Conservation (phyloP, 129 eudicot genomes). For the Calendula officinalis region DNA sequence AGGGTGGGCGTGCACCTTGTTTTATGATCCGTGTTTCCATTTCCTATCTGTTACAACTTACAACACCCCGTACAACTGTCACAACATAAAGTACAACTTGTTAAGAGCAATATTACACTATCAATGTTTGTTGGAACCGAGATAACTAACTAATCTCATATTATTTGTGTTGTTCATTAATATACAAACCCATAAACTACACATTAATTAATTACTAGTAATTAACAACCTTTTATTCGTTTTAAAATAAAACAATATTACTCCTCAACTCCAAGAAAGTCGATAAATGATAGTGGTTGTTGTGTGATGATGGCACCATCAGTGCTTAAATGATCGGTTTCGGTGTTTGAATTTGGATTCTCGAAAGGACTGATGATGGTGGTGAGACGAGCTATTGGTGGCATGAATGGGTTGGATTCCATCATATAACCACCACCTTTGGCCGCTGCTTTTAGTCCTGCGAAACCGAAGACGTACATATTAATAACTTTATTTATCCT, state of each 20-base stretch:
- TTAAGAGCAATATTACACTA: background rate
- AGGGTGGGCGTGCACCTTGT: constrained; percentile 27
- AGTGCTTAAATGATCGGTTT: background rate
- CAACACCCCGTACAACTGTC: constrained; percentile 1
- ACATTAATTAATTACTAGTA: background rate
- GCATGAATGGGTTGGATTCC: background rate
- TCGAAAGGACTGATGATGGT: background rate
- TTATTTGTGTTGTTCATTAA: background rate
- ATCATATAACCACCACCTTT: background rate
- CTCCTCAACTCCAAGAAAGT: constrained; percentile 55
- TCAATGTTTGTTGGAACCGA: background rate
- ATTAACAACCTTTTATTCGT: background rate
- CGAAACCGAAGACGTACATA: background rate
- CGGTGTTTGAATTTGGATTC: background rate
- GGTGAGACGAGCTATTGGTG: no score
- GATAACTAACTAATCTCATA: no score
- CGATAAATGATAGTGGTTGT: constrained; percentile 38
- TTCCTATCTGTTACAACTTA: background rate
- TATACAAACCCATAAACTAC: background rate
- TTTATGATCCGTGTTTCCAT: constrained; percentile 3
- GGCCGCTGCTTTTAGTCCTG: background rate
- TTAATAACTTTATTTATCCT: no score
- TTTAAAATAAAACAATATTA: background rate
- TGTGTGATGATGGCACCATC: background rate
- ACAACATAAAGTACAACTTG: background rate